These are phyloP conservation scores for Stagonosporopsis tanaceti DNA, from an alignment of 2,329 filamentous ascomycete genomes.

Conservation along the genomic window DNA sequence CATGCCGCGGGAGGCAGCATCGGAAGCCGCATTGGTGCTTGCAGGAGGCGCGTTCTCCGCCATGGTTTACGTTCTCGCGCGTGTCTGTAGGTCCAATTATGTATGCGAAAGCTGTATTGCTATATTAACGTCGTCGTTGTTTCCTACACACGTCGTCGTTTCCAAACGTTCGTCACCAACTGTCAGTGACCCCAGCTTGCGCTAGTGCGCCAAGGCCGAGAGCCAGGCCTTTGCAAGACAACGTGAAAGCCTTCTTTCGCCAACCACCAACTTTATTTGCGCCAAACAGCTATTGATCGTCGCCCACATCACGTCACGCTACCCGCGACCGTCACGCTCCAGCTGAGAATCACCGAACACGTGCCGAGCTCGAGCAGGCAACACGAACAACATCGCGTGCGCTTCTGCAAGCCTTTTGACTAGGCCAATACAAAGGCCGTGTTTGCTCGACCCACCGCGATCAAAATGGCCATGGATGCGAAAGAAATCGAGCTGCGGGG, in stretches of 20 bases:
- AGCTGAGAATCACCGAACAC: slow-evolving; percentile 9
- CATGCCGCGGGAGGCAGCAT: slow-evolving; percentile 59
- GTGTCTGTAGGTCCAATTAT: background rate
- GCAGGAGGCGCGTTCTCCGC: slow-evolving; percentile 57
- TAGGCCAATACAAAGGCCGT: background rate
- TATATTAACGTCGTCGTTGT: slow-evolving; percentile 4
- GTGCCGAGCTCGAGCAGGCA: slow-evolving; percentile 13
- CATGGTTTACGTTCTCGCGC: slow-evolving; percentile 46
- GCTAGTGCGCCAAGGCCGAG: slow-evolving; percentile 14
- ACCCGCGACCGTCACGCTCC: background rate
- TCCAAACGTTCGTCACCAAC: slow-evolving; percentile 3
- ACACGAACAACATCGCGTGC: slow-evolving; percentile 10
- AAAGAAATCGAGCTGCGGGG: slow-evolving; percentile 81
- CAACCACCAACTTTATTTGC: slow-evolving; percentile 9
- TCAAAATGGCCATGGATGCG: slow-evolving; percentile 69
- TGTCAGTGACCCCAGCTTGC: slow-evolving; percentile 13
- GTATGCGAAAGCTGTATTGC: background rate
- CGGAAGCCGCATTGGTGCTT: slow-evolving; percentile 44
- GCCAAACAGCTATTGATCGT: slow-evolving; percentile 10
- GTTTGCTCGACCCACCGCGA: background rate
- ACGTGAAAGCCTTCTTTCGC: slow-evolving; percentile 8
- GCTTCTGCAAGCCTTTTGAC: background rate
- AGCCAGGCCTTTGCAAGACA: slow-evolving; percentile 3
- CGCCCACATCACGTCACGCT: background rate
- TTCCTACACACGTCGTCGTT: slow-evolving; percentile 3